A percentile compares a stretch with the other conserved stretches of the same genome.
These are phyloP conservation scores for Picea abies DNA, from an alignment of 83 land plant species.

Conservation along the genomic window DNA sequence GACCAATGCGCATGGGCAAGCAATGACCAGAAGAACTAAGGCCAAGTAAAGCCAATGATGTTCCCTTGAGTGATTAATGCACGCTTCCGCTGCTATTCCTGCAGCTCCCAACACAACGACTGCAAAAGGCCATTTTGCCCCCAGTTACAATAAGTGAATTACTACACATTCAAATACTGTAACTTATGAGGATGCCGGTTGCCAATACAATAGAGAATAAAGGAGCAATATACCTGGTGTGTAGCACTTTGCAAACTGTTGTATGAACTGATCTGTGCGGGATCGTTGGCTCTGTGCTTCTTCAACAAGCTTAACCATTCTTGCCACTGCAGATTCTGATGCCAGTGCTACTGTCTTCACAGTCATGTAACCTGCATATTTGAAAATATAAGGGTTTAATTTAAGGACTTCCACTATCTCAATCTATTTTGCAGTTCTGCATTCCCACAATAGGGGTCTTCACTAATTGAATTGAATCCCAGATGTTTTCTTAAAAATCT, in stretches of 20 bases:
- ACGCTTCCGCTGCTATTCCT: slow-evolving; percentile 58
- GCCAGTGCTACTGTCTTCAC: slow-evolving; percentile 70
- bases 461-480: too few relatives aligned
- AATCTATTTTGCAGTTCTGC: too few relatives aligned
- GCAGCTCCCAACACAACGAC: slow-evolving; percentile 61
- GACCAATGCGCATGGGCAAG: slow-evolving; percentile 95
- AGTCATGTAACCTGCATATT: slow-evolving; percentile 63
- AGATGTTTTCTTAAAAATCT: too few relatives aligned
- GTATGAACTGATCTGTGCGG: slow-evolving; percentile 69
- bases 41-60: slow-evolving; percentile 77
- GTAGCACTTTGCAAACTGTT: slow-evolving; percentile 78
- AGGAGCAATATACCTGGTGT: slow-evolving; percentile 67
- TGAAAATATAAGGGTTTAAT: too few relatives aligned
- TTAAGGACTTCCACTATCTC: too few relatives aligned
- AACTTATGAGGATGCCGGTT: too few relatives aligned
- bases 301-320: slow-evolving; percentile 85
- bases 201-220: too few relatives aligned
- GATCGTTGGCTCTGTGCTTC: slow-evolving; percentile 87
- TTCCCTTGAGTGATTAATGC: slow-evolving; percentile 37
- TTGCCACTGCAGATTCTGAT: slow-evolving; percentile 81
- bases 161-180: too few relatives aligned
- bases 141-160: too few relatives aligned
- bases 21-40: slow-evolving; percentile 82
- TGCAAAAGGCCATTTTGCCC: slow-evolving; percentile 28
- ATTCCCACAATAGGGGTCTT: too few relatives aligned